Conservation (phyloP, 345 rosid species). For the Lepidium sativum region DNA sequence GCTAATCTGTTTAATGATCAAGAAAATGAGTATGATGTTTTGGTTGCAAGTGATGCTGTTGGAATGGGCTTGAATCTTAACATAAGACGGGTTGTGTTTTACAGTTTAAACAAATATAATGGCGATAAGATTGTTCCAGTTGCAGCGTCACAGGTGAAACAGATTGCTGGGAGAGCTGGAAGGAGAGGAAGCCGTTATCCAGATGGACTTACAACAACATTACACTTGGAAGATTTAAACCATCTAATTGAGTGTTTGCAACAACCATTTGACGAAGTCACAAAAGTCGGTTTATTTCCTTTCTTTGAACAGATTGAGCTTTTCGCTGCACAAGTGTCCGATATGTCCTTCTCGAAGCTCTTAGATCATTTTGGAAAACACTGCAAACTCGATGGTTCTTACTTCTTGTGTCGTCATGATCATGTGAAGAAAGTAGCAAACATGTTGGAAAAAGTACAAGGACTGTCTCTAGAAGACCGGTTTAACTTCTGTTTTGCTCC, state of each 20-base stretch:
- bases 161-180: constrained; percentile 97
- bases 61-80: constrained; percentile 97
- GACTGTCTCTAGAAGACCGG: constrained; percentile 74
- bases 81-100: constrained; percentile 80
- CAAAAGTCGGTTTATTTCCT: constrained; percentile 81
- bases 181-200: constrained; percentile 88
- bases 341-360: constrained; percentile 45
- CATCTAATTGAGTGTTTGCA: constrained; percentile 80
- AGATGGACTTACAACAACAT: constrained; percentile 78
- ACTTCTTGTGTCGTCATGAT: constrained; percentile 74
- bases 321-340: constrained; percentile 62
- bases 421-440: constrained; percentile 90
- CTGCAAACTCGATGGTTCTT: constrained; percentile 77
- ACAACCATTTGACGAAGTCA: constrained; percentile 69
- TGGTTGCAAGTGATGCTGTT: constrained; percentile 95
- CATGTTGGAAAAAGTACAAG: constrained; percentile 78
- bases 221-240: constrained; percentile 58
- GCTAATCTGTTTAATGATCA: constrained; percentile 82
- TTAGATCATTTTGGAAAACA: constrained; percentile 71
- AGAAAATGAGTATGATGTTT: constrained; percentile 83
- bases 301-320: constrained; percentile 92
- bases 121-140: constrained; percentile 81
- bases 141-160: constrained; percentile 84
- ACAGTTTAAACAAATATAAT: constrained; percentile 65
- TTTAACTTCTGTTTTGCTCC: constrained; percentile 97